Conservation (phyloP, 2,329 filamentous ascomycete genomes). For the Calonectria crousiana region DNA sequence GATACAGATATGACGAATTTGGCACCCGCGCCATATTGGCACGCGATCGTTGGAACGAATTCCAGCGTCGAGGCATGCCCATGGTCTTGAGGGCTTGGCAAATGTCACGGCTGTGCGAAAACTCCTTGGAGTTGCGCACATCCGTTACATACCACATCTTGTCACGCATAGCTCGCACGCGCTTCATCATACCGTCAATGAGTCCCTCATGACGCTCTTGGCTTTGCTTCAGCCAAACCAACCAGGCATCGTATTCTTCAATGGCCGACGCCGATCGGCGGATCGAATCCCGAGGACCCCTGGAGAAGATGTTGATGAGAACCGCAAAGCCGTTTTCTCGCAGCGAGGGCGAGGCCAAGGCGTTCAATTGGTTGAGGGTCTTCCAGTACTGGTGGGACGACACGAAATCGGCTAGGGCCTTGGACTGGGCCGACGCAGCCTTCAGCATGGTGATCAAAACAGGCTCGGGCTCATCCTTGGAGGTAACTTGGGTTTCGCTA, state of each 20-base stretch:
- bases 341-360: conserved; percentile 70
- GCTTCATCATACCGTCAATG: conserved; percentile 80
- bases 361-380: conserved; percentile 79
- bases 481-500: conserved; percentile 22
- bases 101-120: conserved; percentile 88
- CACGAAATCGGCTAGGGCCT: conserved; percentile 84
- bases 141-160: conserved; percentile 99
- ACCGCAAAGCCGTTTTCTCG: conserved; percentile 77
- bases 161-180: conserved; percentile 81
- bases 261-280: conserved; percentile 78
- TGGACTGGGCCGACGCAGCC: conserved; percentile 81
- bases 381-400: conserved; percentile 89
- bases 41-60: conserved; percentile 62
- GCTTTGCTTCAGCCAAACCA: conserved; percentile 85
- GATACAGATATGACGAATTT: conserved; percentile 76
- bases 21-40: conserved; percentile 61
- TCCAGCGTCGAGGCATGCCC: conserved; percentile 74
- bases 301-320: conserved; percentile 79
- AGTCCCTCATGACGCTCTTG: conserved; percentile 81
- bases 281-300: conserved; percentile 77
- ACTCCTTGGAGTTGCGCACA: conserved; percentile 88
- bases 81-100: conserved; percentile 91
- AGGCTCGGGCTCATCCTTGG: conserved; percentile 57
- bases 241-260: conserved; percentile 84
- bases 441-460: conserved; percentile 80